Conservation (phyloP, 768 basidiomycete genomes). For the Tulasnella sp. region DNA sequence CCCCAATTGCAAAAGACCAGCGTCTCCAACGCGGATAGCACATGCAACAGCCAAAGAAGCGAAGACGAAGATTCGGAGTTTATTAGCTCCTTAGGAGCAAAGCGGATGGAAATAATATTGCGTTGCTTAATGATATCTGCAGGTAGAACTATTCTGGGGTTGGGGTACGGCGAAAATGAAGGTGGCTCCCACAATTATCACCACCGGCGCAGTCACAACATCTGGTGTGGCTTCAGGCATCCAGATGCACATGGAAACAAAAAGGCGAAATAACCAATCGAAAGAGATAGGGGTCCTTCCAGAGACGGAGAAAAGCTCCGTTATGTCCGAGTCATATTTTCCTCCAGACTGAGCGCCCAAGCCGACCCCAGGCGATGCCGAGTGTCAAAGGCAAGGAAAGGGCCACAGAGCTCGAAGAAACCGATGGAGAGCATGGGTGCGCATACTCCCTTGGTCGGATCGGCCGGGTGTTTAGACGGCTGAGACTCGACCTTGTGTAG, state of each 20-base stretch:
- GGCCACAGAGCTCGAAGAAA: not conserved
- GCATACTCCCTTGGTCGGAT: too few species aligned
- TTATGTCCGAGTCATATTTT: not conserved
- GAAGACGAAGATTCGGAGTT: too few species aligned
- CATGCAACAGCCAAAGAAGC: too few species aligned
- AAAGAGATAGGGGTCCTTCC: not conserved
- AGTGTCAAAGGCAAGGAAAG: conserved; percentile 17
- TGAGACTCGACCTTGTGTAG: not conserved
- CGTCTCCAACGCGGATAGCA: too few species aligned
- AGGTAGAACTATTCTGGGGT: not conserved
- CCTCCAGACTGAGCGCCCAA: not conserved
- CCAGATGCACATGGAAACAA: not conserved
- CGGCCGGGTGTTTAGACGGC: not conserved
- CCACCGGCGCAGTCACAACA: not conserved
- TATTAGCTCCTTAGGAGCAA: too few species aligned
- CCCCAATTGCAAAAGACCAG: too few species aligned
- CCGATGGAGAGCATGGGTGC: not conserved
- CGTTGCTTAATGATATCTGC: too few species aligned
- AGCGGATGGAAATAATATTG: too few species aligned
- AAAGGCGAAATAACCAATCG: too few species aligned
- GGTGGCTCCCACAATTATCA: not conserved
- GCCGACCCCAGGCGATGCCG: conserved; percentile 1
- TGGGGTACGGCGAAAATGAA: not conserved
- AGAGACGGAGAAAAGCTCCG: not conserved
- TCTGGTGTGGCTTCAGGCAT: not conserved